Base-by-base conservation (phyloP, 768 basidiomycete species). In the Lactifluus hygrophoroides region DNA sequence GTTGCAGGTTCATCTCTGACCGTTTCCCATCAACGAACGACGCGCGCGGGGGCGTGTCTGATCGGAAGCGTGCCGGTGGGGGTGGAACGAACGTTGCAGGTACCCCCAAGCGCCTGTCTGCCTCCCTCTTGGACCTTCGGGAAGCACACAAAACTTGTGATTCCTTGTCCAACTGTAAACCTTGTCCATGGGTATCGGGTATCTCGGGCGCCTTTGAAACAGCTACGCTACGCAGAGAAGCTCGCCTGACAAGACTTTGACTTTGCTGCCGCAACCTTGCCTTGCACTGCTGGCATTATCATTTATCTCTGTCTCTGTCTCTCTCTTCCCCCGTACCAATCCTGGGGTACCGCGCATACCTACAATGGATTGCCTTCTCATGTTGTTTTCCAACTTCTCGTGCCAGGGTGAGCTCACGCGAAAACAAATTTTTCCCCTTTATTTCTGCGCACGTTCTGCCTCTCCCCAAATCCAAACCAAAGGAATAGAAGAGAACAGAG, bases 81-180 rank as follows among this genome's bases (percentile, higher is more conserved):
- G 9, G 6, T n/a, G n/a, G 19, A 37, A 30, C 14, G 40, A 17
- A 28, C 6, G 25, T 27, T 35, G 27, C 45, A 46, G 37, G 25
- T 13, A 13, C n/a, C 21, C 8, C 10, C 43, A 21, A 21, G 23
- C 25, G 6, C 14, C n/a, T 23, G 45, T 25, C n/a, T 0, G 19
- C 47, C 21, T 21, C 21, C 19, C 21, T 21, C 42, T 43, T 43
- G 19, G 42, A 43, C 9, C 11, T 43, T 21, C 42, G 42, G 11
- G 42, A 43, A 43, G 21, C n/a, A n/a, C n/a, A n/a, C n/a, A n/a
- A n/a, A n/a, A n/a, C n/a, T n/a, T n/a, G n/a, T n/a, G n/a, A n/a
- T n/a, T n/a, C 3, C 42, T 23, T 35, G 48, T 51, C 44, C 28
- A 56, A 60, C 59, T 51, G 49, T 60, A 60, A 60, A 60, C 59